A percentile compares a stretch with the other conserved stretches of the same genome.
Conservation (phyloP, 257 asterid genomes). For the Penstemon barbatus region DNA sequence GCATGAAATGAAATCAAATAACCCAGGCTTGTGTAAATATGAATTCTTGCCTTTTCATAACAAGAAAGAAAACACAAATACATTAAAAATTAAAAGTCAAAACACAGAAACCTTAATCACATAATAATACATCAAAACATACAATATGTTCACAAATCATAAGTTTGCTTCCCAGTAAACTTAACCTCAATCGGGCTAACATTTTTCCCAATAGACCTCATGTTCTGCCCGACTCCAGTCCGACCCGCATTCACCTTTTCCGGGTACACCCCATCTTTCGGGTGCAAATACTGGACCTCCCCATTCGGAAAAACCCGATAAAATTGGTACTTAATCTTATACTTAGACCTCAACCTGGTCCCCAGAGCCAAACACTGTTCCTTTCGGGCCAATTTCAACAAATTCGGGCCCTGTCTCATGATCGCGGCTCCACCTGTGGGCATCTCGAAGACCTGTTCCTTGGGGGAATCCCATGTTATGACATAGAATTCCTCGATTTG, state of each 20-base stretch:
- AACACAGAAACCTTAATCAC: conserved; percentile 4
- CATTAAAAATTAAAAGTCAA: background rate
- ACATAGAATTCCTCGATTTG: conserved; percentile 94
- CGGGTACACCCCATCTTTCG: conserved; percentile 96
- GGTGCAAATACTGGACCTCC: conserved; percentile 91
- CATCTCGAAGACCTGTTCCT: conserved; percentile 96
- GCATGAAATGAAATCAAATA: too few species aligned
- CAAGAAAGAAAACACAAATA: background rate
- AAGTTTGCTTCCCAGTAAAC: conserved; percentile 83
- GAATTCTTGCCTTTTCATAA: too few species aligned
- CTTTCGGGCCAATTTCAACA: conserved; percentile 82
- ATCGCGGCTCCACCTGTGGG: conserved; percentile 98
- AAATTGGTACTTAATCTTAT: conserved; percentile 85
- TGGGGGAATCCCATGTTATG: conserved; percentile 92
- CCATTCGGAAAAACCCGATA: conserved; percentile 95
- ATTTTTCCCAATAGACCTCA: conserved; percentile 79
- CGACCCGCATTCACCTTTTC: conserved; percentile 93
- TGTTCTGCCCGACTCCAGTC: conserved; percentile 73
- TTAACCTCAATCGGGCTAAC: conserved; percentile 79
- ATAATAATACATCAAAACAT: conserved; percentile 15
- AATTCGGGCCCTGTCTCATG: conserved; percentile 86
- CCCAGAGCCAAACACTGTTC: conserved; percentile 94
- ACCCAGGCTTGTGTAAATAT: too few species aligned
- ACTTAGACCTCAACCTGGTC: conserved; percentile 76
- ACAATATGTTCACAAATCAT: conserved; percentile 53